phyloP scores from a whole-genome alignment of 331 rosid species.

The Dryas integrifolia region DNA sequence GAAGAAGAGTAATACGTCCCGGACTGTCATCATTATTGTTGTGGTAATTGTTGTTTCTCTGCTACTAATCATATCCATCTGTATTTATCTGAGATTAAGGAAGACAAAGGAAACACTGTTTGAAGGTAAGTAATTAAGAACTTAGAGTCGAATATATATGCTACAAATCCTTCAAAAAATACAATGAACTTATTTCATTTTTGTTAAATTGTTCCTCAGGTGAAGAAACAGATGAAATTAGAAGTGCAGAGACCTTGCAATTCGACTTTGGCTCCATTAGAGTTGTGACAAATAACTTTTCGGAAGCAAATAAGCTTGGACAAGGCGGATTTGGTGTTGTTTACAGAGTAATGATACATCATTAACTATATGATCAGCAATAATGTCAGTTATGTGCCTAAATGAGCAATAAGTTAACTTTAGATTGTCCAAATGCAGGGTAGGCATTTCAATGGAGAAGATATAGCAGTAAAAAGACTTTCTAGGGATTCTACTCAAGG shows the following conservation, averaged over 20 bases:
- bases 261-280: slow-evolving; percentile 33
- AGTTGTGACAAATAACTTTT: slow-evolving; percentile 42
- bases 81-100: slow-evolving; percentile 24
- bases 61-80: neutral
- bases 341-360: slow-evolving; percentile 27
- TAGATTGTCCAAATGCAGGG: neutral
- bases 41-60: neutral
- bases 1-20: neutral
- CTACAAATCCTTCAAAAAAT: too few species aligned
- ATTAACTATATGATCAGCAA: too few species aligned
- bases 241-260: slow-evolving; percentile 28
- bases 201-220: neutral
- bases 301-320: slow-evolving; percentile 41
- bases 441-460: neutral
- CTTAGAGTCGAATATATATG: neutral
- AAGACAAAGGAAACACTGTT: neutral
- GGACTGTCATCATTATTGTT: neutral
- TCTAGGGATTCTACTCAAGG: slow-evolving; percentile 3
- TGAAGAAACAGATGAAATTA: slow-evolving; percentile 17
- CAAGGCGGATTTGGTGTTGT: slow-evolving; percentile 50
- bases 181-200: slow-evolving; percentile 13
- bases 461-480: neutral
- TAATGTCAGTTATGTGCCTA: neutral
- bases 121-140: slow-evolving; percentile 6
- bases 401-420: neutral